A percentile compares a stretch with the other conserved stretches of the same genome.
Evolutionary conservation across 805 yeast genomes (phyloP).

Genomic region (Dipodascus albidus): DNA sequence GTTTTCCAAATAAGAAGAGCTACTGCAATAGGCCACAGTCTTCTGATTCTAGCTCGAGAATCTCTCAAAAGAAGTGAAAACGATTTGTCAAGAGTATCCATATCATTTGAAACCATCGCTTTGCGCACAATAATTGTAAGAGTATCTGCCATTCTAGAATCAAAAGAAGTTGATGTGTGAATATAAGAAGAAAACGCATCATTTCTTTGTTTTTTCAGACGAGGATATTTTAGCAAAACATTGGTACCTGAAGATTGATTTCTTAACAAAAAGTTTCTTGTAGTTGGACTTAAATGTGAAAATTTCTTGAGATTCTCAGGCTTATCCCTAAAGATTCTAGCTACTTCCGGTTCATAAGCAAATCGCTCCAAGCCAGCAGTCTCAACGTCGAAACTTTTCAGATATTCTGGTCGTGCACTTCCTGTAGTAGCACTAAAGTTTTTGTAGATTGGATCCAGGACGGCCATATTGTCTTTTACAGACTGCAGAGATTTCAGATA

Average conservation of each 20-base stretch:
- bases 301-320: background rate
- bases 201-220: background rate
- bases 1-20: slow-evolving; percentile 9
- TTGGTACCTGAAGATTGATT: background rate
- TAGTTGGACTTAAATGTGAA: background rate
- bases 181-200: background rate
- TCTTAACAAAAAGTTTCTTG: background rate
- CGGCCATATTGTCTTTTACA: background rate
- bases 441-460: background rate
- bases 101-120: background rate
- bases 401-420: background rate
- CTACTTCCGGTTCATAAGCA: background rate
- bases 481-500: background rate
- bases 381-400: background rate
- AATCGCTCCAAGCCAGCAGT: background rate
- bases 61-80: slow-evolving; percentile 12
- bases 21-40: slow-evolving; percentile 14
- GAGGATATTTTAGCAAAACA: background rate
- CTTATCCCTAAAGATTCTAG: background rate
- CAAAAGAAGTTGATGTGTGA: background rate
- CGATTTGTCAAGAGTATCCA: background rate
- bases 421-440: background rate
- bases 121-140: background rate
- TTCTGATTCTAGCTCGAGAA: slow-evolving; percentile 10
- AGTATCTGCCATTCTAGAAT: background rate